These are phyloP conservation scores for Leishmania amazonensis DNA, from an alignment of 208 protist genomes.

Conservation along the genomic window DNA sequence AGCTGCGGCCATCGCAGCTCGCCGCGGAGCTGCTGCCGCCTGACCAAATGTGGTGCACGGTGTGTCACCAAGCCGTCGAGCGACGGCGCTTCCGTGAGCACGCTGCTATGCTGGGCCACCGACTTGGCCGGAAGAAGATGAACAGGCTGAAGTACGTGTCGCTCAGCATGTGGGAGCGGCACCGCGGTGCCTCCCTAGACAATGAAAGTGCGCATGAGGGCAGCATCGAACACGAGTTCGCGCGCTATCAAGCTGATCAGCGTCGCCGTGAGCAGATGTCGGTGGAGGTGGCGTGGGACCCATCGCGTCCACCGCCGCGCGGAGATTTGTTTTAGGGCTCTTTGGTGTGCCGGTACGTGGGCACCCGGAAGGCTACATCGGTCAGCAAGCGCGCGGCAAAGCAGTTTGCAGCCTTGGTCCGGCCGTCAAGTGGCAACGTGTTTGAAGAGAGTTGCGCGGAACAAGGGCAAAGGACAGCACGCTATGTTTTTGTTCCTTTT, in stretches of 20 bases:
- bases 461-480: background rate
- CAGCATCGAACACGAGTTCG: constrained; percentile 62
- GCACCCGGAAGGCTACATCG: background rate
- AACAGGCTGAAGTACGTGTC: constrained; percentile 75
- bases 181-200: constrained; percentile 69
- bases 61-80: constrained; percentile 69
- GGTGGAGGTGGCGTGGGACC: constrained; percentile 22
- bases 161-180: constrained; percentile 76
- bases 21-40: constrained; percentile 69
- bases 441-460: background rate
- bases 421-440: background rate
- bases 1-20: constrained; percentile 75
- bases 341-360: background rate
- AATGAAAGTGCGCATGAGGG: constrained; percentile 59
- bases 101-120: constrained; percentile 40
- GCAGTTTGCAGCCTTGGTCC: background rate
- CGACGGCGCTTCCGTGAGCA: constrained; percentile 57
- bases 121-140: constrained; percentile 59
- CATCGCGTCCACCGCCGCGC: background rate
- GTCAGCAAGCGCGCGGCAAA: background rate
- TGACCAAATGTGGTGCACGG: constrained; percentile 76
- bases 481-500: too few species aligned
- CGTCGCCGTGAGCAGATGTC: constrained; percentile 47
- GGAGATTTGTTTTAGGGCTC: constrained; percentile 11
- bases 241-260: constrained; percentile 63